Evolutionary conservation across 768 basidiomycete species (phyloP).

Genomic region (Lanmaoa rubissima): DNA sequence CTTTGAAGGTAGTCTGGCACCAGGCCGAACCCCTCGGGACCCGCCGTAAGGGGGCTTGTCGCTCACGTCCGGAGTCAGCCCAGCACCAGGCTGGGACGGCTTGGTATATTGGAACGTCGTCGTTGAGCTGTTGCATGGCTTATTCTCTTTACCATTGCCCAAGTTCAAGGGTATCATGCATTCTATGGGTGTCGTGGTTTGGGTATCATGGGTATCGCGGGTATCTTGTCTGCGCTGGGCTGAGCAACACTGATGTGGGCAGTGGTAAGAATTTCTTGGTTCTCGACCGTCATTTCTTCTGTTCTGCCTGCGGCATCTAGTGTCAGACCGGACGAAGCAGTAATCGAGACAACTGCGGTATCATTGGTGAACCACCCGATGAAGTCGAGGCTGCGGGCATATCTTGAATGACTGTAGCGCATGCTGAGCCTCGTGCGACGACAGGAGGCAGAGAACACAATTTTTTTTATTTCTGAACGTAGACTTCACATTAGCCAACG

Average conservation of each 20-base stretch:
- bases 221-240: slow-evolving; percentile 5
- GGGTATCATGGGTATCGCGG: slow-evolving; percentile 3
- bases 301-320: too few species aligned
- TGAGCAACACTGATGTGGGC: not conserved
- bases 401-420: not conserved
- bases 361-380: not conserved
- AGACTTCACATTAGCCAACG: not conserved
- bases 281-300: not conserved
- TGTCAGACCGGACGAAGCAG: not conserved
- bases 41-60: not conserved
- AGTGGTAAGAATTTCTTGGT: not conserved
- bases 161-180: not conserved
- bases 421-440: not conserved
- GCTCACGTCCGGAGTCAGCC: not conserved
- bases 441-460: not conserved
- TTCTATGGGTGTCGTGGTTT: not conserved
- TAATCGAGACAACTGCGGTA: not conserved
- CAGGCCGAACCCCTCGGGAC: not conserved
- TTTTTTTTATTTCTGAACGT: slow-evolving; percentile 1
- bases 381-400: not conserved
- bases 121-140: not conserved
- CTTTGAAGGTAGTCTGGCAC: not conserved
- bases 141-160: slow-evolving; percentile 11
- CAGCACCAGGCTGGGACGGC: not conserved
- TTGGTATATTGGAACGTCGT: not conserved